Evolutionary conservation across 805 yeast genomes (phyloP).

Genomic region (Pichia heedii): DNA sequence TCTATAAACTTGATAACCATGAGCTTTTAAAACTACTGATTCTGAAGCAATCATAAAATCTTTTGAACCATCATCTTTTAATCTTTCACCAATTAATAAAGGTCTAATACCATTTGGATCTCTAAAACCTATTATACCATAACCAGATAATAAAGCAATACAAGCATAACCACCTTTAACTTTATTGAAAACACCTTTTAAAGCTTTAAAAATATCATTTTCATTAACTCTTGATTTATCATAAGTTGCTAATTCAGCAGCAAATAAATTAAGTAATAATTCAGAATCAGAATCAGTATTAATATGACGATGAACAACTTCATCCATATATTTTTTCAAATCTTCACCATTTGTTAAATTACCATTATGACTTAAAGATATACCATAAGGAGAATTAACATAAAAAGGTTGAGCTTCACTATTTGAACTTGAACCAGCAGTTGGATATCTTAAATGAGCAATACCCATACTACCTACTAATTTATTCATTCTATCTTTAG

Average conservation of each 20-base stretch:
- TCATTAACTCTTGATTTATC: conserved; percentile 91
- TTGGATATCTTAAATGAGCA: conserved; percentile 91
- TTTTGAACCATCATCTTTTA: conserved; percentile 52
- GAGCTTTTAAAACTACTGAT: conserved; percentile 89
- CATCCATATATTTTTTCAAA: conserved; percentile 74
- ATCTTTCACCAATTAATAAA: conserved; percentile 74
- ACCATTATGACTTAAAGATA: conserved; percentile 86
- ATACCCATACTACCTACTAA: conserved; percentile 92
- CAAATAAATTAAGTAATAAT: conserved; percentile 80
- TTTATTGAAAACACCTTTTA: conserved; percentile 68
- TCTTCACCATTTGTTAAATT: conserved; percentile 83
- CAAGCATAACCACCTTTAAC: conserved; percentile 98
- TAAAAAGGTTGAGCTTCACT: conserved; percentile 98
- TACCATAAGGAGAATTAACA: conserved; percentile 95
- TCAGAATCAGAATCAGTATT: conserved; percentile 97
- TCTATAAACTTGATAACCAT: conserved; percentile 68
- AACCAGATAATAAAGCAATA: conserved; percentile 91
- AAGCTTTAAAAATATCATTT: conserved; percentile 78
- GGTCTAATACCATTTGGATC: conserved; percentile 98
- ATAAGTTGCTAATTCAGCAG: conserved; percentile 81
- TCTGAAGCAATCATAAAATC: conserved; percentile 96
- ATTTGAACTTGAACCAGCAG: conserved; percentile 93
- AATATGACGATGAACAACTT: conserved; percentile 91
- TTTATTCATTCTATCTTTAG: conserved; percentile 65
- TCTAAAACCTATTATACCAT: conserved; percentile 89